phyloP scores from a whole-genome alignment of 805 yeast genomes.

The Wickerhamomyces sydowiorum region DNA sequence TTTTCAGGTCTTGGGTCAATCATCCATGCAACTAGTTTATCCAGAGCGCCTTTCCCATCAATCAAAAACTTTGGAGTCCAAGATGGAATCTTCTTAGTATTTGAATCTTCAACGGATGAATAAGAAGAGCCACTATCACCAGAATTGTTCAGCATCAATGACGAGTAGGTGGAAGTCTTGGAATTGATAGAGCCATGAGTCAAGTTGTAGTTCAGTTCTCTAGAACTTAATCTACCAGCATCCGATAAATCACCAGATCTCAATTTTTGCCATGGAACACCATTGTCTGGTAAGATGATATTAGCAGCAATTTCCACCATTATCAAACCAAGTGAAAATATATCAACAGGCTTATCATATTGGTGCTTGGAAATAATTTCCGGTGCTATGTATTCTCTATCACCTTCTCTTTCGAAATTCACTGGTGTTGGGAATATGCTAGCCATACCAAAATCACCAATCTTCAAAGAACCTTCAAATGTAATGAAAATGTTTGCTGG shows the following conservation, averaged over 20 bases:
- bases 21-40: slow-evolving; percentile 82
- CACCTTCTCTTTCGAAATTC: slow-evolving; percentile 88
- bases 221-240: slow-evolving; percentile 81
- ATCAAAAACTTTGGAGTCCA: slow-evolving; percentile 88
- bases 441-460: slow-evolving; percentile 97
- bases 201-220: slow-evolving; percentile 42
- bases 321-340: slow-evolving; percentile 89
- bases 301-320: slow-evolving; percentile 96
- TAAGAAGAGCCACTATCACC: slow-evolving; percentile 22
- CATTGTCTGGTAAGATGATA: slow-evolving; percentile 91
- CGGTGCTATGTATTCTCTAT: slow-evolving; percentile 96
- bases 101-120: slow-evolving; percentile 19
- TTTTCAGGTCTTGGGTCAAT: slow-evolving; percentile 73
- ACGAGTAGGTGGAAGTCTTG: slow-evolving; percentile 18
- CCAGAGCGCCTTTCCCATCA: slow-evolving; percentile 67
- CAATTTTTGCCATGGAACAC: slow-evolving; percentile 92
- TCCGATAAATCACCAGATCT: slow-evolving; percentile 94
- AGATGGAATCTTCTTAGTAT: slow-evolving; percentile 43
- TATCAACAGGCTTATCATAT: slow-evolving; percentile 90
- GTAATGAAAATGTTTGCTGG: slow-evolving; percentile 94
- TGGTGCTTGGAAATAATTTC: slow-evolving; percentile 79
- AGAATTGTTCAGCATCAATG: slow-evolving; percentile 17
- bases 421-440: slow-evolving; percentile 67
- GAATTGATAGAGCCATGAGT: slow-evolving; percentile 20
- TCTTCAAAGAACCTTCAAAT: slow-evolving; percentile 88